These are phyloP conservation scores for Coemansia sp. DNA, from an alignment of 192 early-diverging fungal species.

Conservation along the genomic window DNA sequence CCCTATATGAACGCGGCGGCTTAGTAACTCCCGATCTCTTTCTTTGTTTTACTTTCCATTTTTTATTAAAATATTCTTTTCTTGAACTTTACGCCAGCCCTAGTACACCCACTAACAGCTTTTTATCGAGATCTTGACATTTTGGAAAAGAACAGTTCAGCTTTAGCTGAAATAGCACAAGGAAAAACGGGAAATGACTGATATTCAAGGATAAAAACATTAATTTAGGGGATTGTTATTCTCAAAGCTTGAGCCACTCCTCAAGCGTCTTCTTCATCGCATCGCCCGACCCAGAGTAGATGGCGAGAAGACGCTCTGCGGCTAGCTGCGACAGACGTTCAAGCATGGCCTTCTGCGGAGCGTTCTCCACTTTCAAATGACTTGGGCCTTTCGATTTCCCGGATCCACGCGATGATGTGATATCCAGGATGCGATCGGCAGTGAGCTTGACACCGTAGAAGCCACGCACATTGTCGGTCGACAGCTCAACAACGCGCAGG, in stretches of 20 bases:
- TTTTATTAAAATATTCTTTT: not conserved
- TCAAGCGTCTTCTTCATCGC: slow-evolving; percentile 26
- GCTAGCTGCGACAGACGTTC: slow-evolving; percentile 47
- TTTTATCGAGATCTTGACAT: not conserved
- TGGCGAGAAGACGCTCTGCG: slow-evolving; percentile 39
- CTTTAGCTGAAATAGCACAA: not conserved
- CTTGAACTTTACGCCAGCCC: too few relatives aligned
- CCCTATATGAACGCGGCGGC: too few relatives aligned
- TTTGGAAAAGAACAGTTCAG: not conserved
- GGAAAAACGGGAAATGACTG: not conserved
- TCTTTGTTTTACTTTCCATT: not conserved
- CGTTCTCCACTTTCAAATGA: slow-evolving; percentile 12
- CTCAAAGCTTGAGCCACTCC: slow-evolving; percentile 35
- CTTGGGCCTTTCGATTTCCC: slow-evolving; percentile 4
- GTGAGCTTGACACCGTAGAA: slow-evolving; percentile 83
- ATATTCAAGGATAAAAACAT: slow-evolving; percentile 28
- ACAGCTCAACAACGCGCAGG: slow-evolving; percentile 84
- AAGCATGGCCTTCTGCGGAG: slow-evolving; percentile 37
- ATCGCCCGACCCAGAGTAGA: slow-evolving; percentile 21
- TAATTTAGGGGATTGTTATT: slow-evolving; percentile 20
- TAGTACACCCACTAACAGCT: too few relatives aligned
- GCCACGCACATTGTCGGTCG: slow-evolving; percentile 79
- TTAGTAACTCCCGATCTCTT: not conserved
- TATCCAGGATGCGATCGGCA: slow-evolving; percentile 39
- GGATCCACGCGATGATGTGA: not conserved